These are phyloP conservation scores for Lactifluus hygrophoroides DNA, from an alignment of 768 basidiomycete genomes.

Conservation along the genomic window DNA sequence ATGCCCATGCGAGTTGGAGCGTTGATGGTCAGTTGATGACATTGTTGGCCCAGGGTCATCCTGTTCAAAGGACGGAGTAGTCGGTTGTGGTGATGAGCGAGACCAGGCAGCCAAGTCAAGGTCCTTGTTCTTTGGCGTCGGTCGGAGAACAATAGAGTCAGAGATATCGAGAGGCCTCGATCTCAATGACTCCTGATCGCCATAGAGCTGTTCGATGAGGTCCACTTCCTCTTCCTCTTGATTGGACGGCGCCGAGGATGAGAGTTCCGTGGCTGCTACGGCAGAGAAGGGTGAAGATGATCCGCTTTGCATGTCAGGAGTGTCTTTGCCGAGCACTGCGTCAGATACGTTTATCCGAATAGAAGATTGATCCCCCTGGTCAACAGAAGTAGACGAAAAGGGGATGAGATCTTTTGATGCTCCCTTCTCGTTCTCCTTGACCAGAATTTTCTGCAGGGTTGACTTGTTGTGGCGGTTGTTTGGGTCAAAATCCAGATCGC, in stretches of 20 bases:
- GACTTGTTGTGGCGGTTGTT: constrained; percentile 77
- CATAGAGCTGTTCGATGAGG: constrained; percentile 92
- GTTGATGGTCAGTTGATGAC: not conserved
- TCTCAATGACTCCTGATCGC: constrained; percentile 62
- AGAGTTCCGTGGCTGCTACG: not conserved
- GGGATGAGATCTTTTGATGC: constrained; percentile 44
- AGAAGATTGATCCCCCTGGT: constrained; percentile 1
- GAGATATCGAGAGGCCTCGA: constrained; percentile 68
- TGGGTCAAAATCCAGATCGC: constrained; percentile 91
- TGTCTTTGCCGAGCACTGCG: constrained; percentile 23
- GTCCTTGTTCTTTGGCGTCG: constrained; percentile 79
- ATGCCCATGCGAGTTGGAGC: constrained; percentile 4
- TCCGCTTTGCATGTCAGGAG: constrained; percentile 16
- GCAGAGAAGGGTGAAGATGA: not conserved
- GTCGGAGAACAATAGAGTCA: constrained; percentile 76
- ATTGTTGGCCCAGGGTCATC: not conserved
- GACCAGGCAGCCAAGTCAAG: constrained; percentile 85
- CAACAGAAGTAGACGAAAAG: constrained; percentile 20
- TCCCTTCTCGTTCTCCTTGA: constrained; percentile 55
- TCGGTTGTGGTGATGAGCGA: constrained; percentile 37
- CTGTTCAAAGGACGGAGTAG: constrained; percentile 36
- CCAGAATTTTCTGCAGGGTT: constrained; percentile 65
- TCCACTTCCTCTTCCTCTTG: constrained; percentile 85
- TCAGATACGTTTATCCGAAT: constrained; percentile 20
- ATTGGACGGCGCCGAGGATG: constrained; percentile 7